Evolutionary conservation across 2,329 filamentous ascomycete species (phyloP), one percentile per base, ranked within the genome.

Genomic region (Anthostomella pinea): DNA sequence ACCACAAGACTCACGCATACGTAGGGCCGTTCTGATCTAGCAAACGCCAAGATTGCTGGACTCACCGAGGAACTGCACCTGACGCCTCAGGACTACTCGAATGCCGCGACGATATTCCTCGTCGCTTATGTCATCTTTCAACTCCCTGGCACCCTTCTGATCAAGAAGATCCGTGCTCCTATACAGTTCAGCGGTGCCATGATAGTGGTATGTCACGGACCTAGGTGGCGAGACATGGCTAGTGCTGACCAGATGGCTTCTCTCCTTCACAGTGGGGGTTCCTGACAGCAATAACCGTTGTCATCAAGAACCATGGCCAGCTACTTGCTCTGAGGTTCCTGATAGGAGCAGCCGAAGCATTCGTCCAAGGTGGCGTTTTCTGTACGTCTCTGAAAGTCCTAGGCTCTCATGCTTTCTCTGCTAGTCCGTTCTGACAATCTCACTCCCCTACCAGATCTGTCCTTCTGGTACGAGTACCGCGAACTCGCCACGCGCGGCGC

Each of bases 251-350:
- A n/a, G n/a, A n/a, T n/a, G n/a, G n/a, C n/a, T n/a, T n/a, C n/a
- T n/a, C n/a, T n/a, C n/a, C n/a, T n/a, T n/a, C n/a, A n/a, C n/a
- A 42, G 48, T 54, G 51, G 51, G 51, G 51, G 21, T 36, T 54
- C 15, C 31, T 53, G 7, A 54, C 51, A 11, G 35, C 38, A 4
- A 45, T 50, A 20, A 50, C 49, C 5, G 38, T 53, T 7, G 28
- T 46, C 9, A 37, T 44, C 8, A 45, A 31, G 15, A 45, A 45
- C n/a, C 27, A 23, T 9, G 39, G 22, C 11, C 34, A 38, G 18
- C 30, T 54, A 8, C 39, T 54, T 9, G 45, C 32, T 27, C 18
- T 52, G 8, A 39, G 51, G 5, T 46, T 48, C 23, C 37, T 54
- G 18, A 45, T 53, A 2, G 51, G 51, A 21, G 49, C 30, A 2